Conservation (phyloP, 352 stramenopile genomes). For the Globisporangium cederbergense region DNA sequence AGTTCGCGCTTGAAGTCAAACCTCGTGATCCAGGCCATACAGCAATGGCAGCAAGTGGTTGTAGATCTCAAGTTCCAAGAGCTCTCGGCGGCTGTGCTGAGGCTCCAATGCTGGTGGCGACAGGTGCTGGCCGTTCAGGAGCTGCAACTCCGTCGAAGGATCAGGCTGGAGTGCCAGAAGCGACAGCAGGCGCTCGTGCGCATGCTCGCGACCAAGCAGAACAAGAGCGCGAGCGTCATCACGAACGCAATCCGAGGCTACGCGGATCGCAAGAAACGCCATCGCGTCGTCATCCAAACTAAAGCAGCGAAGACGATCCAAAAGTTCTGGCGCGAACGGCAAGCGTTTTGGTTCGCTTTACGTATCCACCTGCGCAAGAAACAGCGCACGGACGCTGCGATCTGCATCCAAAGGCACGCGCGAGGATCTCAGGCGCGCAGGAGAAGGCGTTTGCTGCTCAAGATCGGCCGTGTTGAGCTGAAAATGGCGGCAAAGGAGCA, state of each 20-base stretch:
- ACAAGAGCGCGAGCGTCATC: constrained; percentile 43
- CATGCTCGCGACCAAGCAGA: constrained; percentile 39
- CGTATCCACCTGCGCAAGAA: constrained; percentile 36
- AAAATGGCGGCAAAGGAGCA: constrained; percentile 11
- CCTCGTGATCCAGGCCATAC: constrained; percentile 37
- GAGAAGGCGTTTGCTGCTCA: constrained; percentile 28
- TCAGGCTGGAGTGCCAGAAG: constrained; percentile 38
- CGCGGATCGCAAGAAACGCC: neutral
- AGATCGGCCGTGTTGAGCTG: constrained; percentile 32
- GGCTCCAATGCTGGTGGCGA: constrained; percentile 64
- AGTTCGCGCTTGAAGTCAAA: constrained; percentile 38
- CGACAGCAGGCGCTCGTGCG: constrained; percentile 40
- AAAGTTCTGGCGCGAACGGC: constrained; percentile 46
- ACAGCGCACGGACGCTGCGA: constrained; percentile 29
- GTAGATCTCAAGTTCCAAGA: constrained; percentile 18
- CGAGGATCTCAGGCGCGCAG: constrained; percentile 33
- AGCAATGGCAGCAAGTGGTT: constrained; percentile 39
- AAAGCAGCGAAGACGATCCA: constrained; percentile 39
- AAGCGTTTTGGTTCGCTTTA: constrained; percentile 44
- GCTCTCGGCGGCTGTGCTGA: constrained; percentile 10
- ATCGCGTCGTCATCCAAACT: constrained; percentile 11
- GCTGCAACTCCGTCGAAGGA: constrained; percentile 20
- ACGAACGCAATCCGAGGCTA: constrained; percentile 37
- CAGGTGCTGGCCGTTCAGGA: constrained; percentile 31
- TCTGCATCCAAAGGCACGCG: constrained; percentile 39